Evolutionary conservation across 1,139 yeast genomes (phyloP).

Genomic region (Pichia cactophila): DNA sequence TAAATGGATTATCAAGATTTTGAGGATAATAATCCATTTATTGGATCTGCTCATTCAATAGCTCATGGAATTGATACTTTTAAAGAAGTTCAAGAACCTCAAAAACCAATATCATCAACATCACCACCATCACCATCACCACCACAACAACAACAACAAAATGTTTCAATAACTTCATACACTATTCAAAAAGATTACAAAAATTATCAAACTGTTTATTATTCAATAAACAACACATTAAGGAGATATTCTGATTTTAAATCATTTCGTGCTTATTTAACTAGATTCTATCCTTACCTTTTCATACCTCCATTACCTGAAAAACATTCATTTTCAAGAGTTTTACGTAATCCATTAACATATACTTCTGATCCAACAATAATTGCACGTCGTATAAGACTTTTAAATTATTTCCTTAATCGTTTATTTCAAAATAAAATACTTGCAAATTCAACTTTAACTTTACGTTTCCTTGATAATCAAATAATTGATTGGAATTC

Average conservation of each 20-base stretch:
- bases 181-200: constrained; percentile 20
- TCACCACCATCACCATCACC: neutral
- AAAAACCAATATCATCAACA: neutral
- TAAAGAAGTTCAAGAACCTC: neutral
- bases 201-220: constrained; percentile 24
- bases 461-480: constrained; percentile 26
- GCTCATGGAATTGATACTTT: constrained; percentile 32
- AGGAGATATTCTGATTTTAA: constrained; percentile 51
- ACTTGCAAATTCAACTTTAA: constrained; percentile 19
- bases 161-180: constrained; percentile 7
- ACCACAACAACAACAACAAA: neutral
- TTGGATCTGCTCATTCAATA: constrained; percentile 35
- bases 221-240: constrained; percentile 22
- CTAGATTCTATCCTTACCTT: constrained; percentile 41
- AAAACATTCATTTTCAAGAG: constrained; percentile 39
- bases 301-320: constrained; percentile 54
- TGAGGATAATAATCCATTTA: constrained; percentile 38
- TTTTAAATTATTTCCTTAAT: constrained; percentile 24
- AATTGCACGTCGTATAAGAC: constrained; percentile 24
- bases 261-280: constrained; percentile 40
- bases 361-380: constrained; percentile 25
- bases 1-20: constrained; percentile 31
- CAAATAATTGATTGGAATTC: constrained; percentile 23
- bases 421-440: constrained; percentile 16
- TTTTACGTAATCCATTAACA: constrained; percentile 26